Evolutionary conservation across 2,329 filamentous ascomycete genomes (phyloP).

Genomic region (Colletotrichum sp.): DNA sequence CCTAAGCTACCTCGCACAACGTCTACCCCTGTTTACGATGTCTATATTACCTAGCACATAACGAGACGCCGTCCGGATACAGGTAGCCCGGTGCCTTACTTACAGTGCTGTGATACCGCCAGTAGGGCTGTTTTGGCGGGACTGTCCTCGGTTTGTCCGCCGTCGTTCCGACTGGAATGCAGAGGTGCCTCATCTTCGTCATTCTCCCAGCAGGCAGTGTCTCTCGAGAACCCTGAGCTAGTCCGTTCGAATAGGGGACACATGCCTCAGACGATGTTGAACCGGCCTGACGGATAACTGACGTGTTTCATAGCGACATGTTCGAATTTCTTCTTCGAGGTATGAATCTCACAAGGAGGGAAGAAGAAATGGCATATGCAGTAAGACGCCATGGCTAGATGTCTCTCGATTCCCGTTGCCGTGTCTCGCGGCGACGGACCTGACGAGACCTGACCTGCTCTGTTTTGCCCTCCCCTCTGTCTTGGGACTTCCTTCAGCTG

Average conservation of each 20-base stretch:
- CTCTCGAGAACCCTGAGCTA: not conserved
- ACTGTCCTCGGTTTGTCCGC: not conserved
- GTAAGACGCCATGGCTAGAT: conserved; percentile 10
- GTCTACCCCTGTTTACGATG: not conserved
- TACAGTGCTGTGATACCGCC: not conserved
- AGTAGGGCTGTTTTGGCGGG: not conserved
- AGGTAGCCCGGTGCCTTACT: not conserved
- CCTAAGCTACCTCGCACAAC: not conserved
- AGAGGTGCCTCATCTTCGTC: not conserved
- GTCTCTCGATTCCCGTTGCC: conserved; percentile 13
- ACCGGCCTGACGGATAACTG: conserved; percentile 4
- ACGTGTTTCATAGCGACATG: not conserved
- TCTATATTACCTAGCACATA: not conserved
- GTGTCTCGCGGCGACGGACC: not conserved
- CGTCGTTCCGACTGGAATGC: not conserved
- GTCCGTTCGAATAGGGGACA: not conserved
- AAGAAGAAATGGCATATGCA: conserved; percentile 13
- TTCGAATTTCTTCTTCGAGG: conserved; percentile 12
- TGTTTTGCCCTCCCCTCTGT: not conserved
- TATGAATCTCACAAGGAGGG: not conserved
- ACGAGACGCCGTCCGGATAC: not conserved
- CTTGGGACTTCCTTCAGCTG: not conserved
- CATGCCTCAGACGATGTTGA: not conserved
- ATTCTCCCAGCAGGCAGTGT: not conserved
- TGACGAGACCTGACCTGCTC: too few species aligned